These are phyloP conservation scores for Cryptosporidium xiaoi DNA, from an alignment of 169 alveolate genomes.

Conservation along the genomic window DNA sequence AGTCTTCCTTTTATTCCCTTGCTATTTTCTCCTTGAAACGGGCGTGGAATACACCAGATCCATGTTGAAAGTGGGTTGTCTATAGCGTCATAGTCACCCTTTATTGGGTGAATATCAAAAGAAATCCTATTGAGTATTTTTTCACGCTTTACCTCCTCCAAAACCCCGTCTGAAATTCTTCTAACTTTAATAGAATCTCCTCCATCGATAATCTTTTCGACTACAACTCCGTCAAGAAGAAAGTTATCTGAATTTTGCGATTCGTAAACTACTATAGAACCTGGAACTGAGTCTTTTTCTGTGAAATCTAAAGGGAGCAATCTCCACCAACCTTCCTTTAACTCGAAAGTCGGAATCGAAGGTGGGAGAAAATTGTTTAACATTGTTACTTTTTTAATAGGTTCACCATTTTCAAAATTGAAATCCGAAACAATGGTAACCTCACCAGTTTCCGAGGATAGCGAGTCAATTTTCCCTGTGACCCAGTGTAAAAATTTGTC, in stretches of 20 bases:
- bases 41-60: constrained; percentile 73
- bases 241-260: background rate
- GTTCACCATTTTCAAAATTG: background rate
- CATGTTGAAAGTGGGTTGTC: constrained; percentile 53
- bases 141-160: background rate
- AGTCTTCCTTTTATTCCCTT: constrained; percentile 53
- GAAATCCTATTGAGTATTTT: constrained; percentile 6
- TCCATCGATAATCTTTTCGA: background rate
- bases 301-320: constrained; percentile 13
- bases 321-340: constrained; percentile 61
- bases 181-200: constrained; percentile 4
- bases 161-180: constrained; percentile 12
- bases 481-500: constrained; percentile 6
- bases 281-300: constrained; percentile 18
- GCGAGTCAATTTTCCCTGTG: constrained; percentile 21
- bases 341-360: constrained; percentile 43
- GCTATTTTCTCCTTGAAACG: constrained; percentile 26
- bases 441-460: constrained; percentile 51
- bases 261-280: constrained; percentile 31
- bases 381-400: constrained; percentile 7
- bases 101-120: constrained; percentile 57
- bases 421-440: constrained; percentile 10
- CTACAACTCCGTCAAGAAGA: constrained; percentile 43
- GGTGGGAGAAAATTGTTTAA: constrained; percentile 53
- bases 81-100: constrained; percentile 13